A percentile compares a stretch with the other conserved stretches of the same genome.
Evolutionary conservation across 805 yeast species (phyloP).

Genomic region (Ogataea parapolymorpha): DNA sequence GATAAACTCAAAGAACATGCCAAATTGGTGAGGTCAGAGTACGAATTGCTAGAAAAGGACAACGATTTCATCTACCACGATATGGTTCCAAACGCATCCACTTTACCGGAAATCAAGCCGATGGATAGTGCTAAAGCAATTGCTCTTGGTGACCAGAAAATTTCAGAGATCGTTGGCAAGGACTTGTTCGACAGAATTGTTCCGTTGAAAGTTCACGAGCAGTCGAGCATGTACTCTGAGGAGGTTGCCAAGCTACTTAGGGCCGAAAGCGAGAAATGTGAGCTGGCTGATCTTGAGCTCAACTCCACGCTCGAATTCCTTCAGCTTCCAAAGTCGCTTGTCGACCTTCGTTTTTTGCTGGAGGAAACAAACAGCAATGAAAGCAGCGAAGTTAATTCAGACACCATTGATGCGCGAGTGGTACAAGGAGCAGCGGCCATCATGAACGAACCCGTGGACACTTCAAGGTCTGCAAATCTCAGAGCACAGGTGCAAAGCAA

Average conservation of each 20-base stretch:
- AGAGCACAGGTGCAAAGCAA: slow-evolving; percentile 37
- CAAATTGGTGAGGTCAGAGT: slow-evolving; percentile 24
- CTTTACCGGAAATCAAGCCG: slow-evolving; percentile 63
- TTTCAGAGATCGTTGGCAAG: slow-evolving; percentile 44
- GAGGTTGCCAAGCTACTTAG: slow-evolving; percentile 78
- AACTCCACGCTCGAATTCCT: slow-evolving; percentile 76
- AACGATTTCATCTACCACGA: slow-evolving; percentile 90
- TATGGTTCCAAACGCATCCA: slow-evolving; percentile 55
- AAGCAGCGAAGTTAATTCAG: slow-evolving; percentile 21
- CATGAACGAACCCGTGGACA: slow-evolving; percentile 23
- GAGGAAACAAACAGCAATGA: slow-evolving; percentile 11
- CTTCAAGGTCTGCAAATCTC: slow-evolving; percentile 27
- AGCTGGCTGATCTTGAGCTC: slow-evolving; percentile 76
- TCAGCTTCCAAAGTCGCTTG: slow-evolving; percentile 66
- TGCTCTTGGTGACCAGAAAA: slow-evolving; percentile 45
- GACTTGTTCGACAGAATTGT: slow-evolving; percentile 75
- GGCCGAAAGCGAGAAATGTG: slow-evolving; percentile 67
- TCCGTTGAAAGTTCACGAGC: slow-evolving; percentile 84
- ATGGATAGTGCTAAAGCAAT: slow-evolving; percentile 66
- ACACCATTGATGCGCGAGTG: slow-evolving; percentile 38
- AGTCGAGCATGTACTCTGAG: slow-evolving; percentile 83
- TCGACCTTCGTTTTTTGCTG: slow-evolving; percentile 43
- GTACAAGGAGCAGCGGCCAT: slow-evolving; percentile 39
- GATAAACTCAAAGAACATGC: slow-evolving; percentile 29
- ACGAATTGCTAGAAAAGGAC: slow-evolving; percentile 58